Evolutionary conservation across 78 protist species (phyloP).

Genomic region (Isochrysis galbana): DNA sequence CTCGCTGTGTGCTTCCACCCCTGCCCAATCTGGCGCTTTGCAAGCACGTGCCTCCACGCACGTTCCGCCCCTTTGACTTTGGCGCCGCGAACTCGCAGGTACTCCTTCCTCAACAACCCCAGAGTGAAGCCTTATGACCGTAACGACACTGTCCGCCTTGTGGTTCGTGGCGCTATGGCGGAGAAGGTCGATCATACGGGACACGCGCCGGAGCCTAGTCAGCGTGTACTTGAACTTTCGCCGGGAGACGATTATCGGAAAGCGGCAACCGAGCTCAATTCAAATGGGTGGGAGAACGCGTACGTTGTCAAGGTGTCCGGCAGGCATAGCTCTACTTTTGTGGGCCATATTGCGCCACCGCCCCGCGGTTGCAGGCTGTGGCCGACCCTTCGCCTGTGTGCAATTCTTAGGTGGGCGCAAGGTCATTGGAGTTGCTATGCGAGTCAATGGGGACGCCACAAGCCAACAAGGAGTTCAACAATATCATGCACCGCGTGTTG

Average conservation of each 20-base stretch:
- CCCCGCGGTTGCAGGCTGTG: too few relatives aligned
- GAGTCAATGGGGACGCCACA: not conserved
- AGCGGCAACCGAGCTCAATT: not conserved
- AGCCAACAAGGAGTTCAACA: not conserved
- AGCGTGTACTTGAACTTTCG: not conserved
- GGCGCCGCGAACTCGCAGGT: too few relatives aligned
- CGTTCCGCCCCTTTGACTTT: too few relatives aligned
- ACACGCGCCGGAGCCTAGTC: not conserved
- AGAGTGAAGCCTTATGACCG: not conserved
- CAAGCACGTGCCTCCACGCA: too few relatives aligned
- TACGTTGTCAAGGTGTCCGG: not conserved
- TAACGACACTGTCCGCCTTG: not conserved
- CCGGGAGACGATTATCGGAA: not conserved
- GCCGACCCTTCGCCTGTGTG: too few relatives aligned
- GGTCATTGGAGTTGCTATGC: not conserved
- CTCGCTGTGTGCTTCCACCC: too few relatives aligned
- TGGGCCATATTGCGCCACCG: too few relatives aligned
- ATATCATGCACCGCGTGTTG: not conserved
- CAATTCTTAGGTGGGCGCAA: not conserved
- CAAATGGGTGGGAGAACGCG: not conserved
- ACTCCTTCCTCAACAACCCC: not conserved
- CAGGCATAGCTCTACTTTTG: too few relatives aligned
- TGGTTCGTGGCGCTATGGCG: not conserved
- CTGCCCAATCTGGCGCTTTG: too few relatives aligned
- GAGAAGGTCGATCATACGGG: not conserved